A percentile compares a stretch with the other conserved stretches of the same genome.
Evolutionary conservation across 768 basidiomycete species (phyloP).

Genomic region (Leccinum subgranulosum): DNA sequence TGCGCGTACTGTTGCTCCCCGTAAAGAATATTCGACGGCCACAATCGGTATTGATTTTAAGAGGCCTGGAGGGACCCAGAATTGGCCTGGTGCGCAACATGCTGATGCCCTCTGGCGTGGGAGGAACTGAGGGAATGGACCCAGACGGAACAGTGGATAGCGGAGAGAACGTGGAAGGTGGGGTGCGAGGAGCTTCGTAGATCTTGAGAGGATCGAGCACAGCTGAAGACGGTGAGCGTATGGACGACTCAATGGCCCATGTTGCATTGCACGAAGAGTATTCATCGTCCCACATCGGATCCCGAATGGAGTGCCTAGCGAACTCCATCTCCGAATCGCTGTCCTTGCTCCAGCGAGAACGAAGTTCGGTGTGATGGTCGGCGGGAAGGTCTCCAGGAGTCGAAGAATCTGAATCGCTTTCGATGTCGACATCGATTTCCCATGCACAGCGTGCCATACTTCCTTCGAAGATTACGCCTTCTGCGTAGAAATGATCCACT

Average conservation of each 20-base stretch:
- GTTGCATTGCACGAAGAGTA: slow-evolving; percentile 49
- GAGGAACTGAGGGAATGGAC: slow-evolving; percentile 47
- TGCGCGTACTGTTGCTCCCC: slow-evolving; percentile 43
- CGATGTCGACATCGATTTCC: slow-evolving; percentile 66
- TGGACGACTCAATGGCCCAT: slow-evolving; percentile 52
- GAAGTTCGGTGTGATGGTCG: slow-evolving; percentile 38
- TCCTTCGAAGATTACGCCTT: slow-evolving; percentile 75
- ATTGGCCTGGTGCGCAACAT: slow-evolving; percentile 37
- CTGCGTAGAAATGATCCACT: slow-evolving; percentile 65
- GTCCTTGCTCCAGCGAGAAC: slow-evolving; percentile 61
- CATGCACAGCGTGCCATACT: slow-evolving; percentile 76
- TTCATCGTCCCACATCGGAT: slow-evolving; percentile 32
- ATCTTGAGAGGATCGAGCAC: slow-evolving; percentile 37
- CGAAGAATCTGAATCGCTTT: slow-evolving; percentile 61
- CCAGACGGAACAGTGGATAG: slow-evolving; percentile 37
- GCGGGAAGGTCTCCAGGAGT: slow-evolving; percentile 39
- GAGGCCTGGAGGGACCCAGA: slow-evolving; percentile 36
- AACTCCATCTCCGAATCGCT: slow-evolving; percentile 36
- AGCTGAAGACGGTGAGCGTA: slow-evolving; percentile 43
- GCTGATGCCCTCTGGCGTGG: slow-evolving; percentile 55
- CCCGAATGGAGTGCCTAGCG: slow-evolving; percentile 26
- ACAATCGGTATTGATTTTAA: slow-evolving; percentile 59
- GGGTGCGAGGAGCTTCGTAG: slow-evolving; percentile 47
- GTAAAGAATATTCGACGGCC: slow-evolving; percentile 35
- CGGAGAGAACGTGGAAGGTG: slow-evolving; percentile 52